Conservation (phyloP, 1,139 yeast species). For the Hyphopichia fennica region DNA sequence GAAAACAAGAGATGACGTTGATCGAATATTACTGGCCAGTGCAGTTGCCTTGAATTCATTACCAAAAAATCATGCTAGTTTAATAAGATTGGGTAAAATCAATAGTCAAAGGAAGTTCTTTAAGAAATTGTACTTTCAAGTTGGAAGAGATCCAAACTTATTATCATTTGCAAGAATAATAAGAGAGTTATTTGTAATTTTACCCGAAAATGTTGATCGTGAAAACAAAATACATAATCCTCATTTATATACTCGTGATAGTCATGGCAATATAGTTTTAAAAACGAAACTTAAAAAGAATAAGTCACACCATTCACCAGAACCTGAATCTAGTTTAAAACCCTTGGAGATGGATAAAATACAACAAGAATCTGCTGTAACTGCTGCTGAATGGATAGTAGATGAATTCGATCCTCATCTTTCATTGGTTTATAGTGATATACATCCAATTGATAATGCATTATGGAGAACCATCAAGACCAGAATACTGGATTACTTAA, state of each 20-base stretch:
- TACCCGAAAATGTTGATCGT: constrained; percentile 37
- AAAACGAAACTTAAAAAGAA: constrained; percentile 25
- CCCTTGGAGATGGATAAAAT: constrained; percentile 27
- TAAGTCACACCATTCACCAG: constrained; percentile 9
- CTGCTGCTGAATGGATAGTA: constrained; percentile 56
- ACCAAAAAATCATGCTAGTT: constrained; percentile 35
- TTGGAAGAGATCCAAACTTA: constrained; percentile 55
- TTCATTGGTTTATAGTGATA: constrained; percentile 67
- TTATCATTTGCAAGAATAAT: constrained; percentile 68
- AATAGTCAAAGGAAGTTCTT: constrained; percentile 48
- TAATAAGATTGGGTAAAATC: constrained; percentile 40
- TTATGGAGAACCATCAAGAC: constrained; percentile 65
- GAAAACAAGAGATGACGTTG: constrained; percentile 54
- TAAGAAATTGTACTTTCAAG: constrained; percentile 64
- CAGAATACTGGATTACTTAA: constrained; percentile 68
- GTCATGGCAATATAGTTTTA: constrained; percentile 31
- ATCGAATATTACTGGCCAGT: constrained; percentile 62
- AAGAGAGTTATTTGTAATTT: constrained; percentile 63
- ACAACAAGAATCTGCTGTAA: constrained; percentile 30
- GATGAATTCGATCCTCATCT: constrained; percentile 71
- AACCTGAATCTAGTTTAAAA: constrained; percentile 10
- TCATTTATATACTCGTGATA: constrained; percentile 38
- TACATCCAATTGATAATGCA: constrained; percentile 71
- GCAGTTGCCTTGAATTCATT: constrained; percentile 60
- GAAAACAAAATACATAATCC: constrained; percentile 41